phyloP scores from a whole-genome alignment of 805 yeast species.

The Metschnikowia anglica region DNA sequence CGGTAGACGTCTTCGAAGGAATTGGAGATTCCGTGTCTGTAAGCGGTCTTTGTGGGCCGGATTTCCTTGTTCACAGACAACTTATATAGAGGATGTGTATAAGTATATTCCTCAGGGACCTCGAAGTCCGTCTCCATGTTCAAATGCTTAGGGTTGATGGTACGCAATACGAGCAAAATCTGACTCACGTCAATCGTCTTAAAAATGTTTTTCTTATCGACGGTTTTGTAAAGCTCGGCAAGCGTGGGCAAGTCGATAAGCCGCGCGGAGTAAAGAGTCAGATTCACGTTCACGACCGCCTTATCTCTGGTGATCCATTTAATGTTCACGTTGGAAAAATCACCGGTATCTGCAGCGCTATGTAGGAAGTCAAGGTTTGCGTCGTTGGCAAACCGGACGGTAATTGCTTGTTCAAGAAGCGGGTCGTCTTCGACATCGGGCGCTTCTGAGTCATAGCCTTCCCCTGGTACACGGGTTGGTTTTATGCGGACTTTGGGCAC shows the following conservation, averaged over 20 bases:
- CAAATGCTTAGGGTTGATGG: conserved; percentile 40
- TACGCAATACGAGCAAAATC: conserved; percentile 71
- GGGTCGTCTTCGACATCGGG: conserved; percentile 97
- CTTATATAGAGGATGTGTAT: conserved; percentile 42
- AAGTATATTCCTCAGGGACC: conserved; percentile 35
- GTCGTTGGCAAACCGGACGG: conserved; percentile 71
- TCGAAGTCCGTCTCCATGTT: conserved; percentile 48
- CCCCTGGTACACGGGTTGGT: conserved; percentile 77
- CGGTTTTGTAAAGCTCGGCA: conserved; percentile 81
- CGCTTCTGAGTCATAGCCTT: conserved; percentile 95
- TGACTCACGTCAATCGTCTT: conserved; percentile 86
- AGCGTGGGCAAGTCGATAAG: conserved; percentile 87
- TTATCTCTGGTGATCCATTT: conserved; percentile 81
- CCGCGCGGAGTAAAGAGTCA: conserved; percentile 73
- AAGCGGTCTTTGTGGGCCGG: conserved; percentile 48
- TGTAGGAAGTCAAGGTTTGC: conserved; percentile 69
- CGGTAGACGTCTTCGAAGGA: conserved; percentile 73
- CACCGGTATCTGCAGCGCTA: conserved; percentile 75
- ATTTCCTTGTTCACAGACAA: conserved; percentile 36
- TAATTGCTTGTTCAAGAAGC: conserved; percentile 78
- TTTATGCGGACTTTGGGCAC: conserved; percentile 52
- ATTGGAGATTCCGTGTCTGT: conserved; percentile 79
- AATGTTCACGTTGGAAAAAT: conserved; percentile 65
- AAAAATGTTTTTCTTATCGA: conserved; percentile 84
- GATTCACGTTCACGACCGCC: conserved; percentile 72